These are phyloP conservation scores for Eutrema heterophyllum DNA, from an alignment of 345 rosid genomes.

Conservation along the genomic window DNA sequence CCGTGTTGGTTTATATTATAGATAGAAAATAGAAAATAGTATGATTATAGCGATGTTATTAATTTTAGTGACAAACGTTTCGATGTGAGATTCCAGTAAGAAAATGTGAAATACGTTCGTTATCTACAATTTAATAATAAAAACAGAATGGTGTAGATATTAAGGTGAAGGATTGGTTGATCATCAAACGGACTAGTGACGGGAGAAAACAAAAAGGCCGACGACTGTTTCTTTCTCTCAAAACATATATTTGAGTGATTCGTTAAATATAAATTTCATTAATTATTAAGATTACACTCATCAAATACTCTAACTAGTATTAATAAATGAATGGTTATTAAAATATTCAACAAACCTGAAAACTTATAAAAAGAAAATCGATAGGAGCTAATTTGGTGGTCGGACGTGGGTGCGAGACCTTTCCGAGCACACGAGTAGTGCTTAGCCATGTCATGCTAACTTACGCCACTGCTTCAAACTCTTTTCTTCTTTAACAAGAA, in stretches of 20 bases:
- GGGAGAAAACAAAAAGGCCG: no score
- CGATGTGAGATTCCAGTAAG: not conserved
- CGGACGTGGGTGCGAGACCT: slow-evolving; percentile 26
- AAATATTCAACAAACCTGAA: not conserved
- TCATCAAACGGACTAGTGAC: no score
- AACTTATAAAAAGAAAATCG: not conserved
- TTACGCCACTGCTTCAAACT: not conserved
- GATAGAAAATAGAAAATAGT: no score
- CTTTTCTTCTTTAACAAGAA: not conserved
- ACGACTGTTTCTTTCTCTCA: not conserved
- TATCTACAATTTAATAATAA: not conserved
- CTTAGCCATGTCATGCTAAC: slow-evolving; percentile 24
- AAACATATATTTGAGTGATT: not conserved
- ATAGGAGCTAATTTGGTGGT: slow-evolving; percentile 4
- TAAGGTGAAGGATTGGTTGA: not conserved
- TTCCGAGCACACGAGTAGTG: slow-evolving; percentile 20
- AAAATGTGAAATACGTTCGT: not conserved
- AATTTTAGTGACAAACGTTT: not conserved
- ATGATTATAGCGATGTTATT: not conserved
- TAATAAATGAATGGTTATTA: not conserved
- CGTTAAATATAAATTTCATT: not conserved
- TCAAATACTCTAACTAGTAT: no score
- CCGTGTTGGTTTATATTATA: not conserved
- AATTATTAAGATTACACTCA: not conserved
- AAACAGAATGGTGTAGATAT: not conserved